phyloP scores from a whole-genome alignment of 306 rosid genomes.

The Quercus variabilis region DNA sequence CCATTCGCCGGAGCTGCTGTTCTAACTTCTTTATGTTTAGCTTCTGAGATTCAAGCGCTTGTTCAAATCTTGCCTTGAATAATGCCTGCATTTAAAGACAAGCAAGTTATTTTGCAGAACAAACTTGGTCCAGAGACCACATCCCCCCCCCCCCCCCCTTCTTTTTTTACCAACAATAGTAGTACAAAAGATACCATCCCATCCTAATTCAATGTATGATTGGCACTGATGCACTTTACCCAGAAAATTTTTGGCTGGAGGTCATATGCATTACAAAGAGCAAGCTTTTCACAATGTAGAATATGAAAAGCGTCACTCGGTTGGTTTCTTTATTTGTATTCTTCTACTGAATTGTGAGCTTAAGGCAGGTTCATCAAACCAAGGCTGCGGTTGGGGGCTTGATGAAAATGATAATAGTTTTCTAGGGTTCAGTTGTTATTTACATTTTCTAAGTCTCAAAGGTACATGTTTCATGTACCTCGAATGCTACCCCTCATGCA shows the following conservation, averaged over 20 bases:
- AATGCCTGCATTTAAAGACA: conserved; percentile 61
- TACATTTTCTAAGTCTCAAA: neutral
- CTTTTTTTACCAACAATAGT: neutral
- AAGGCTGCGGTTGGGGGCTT: neutral
- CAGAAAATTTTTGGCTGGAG: neutral
- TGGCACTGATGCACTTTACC: neutral
- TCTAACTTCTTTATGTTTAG: conserved; percentile 87
- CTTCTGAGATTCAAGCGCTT: conserved; percentile 97
- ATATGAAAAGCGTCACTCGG: too few relatives aligned
- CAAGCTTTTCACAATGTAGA: too few relatives aligned
- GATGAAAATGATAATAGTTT: neutral
- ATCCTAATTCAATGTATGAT: neutral
- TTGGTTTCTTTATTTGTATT: too few relatives aligned
- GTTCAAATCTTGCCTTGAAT: conserved; percentile 98
- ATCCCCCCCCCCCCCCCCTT: too few relatives aligned
- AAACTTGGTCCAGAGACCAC: too few relatives aligned
- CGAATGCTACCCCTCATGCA: neutral
- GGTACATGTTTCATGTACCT: neutral
- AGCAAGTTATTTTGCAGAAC: neutral
- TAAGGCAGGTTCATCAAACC: neutral
- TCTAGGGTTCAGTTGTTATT: neutral
- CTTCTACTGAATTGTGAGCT: neutral
- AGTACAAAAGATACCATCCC: conserved; percentile 7
- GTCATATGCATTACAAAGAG: too few relatives aligned
- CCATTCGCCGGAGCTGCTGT: conserved; percentile 86